Percentiles rank a stretch among this genome's conserved stretches.
These are phyloP conservation scores for Xylaria sp. DNA, from an alignment of 2,329 filamentous ascomycete genomes.

Conservation along the genomic window DNA sequence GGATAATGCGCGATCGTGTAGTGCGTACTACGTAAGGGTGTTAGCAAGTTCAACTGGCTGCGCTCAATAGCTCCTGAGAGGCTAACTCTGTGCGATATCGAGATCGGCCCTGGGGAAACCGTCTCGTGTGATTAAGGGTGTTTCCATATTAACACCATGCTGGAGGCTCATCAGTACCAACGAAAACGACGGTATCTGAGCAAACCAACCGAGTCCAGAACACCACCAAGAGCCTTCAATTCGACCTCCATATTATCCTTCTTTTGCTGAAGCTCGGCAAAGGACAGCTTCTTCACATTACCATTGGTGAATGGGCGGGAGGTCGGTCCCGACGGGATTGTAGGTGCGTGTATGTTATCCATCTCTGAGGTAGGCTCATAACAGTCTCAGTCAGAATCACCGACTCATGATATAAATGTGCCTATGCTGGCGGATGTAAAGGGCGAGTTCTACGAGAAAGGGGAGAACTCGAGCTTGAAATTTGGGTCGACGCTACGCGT, in stretches of 20 bases:
- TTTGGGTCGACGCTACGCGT: slow-evolving; percentile 12
- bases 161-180: slow-evolving; percentile 46
- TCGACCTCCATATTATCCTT: slow-evolving; percentile 88
- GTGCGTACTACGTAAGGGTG: slow-evolving; percentile 71
- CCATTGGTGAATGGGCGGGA: slow-evolving; percentile 67
- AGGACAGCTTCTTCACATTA: slow-evolving; percentile 66
- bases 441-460: not conserved
- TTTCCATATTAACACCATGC: slow-evolving; percentile 95
- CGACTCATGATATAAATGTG: not conserved
- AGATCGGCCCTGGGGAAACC: slow-evolving; percentile 93
- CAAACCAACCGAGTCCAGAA: slow-evolving; percentile 80
- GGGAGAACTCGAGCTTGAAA: too few species aligned
- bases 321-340: slow-evolving; percentile 75
- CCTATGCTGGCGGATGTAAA: not conserved
- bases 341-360: slow-evolving; percentile 64
- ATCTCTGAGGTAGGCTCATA: slow-evolving; percentile 51
- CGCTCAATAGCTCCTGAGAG: not conserved
- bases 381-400: slow-evolving; percentile 11
- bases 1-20: slow-evolving; percentile 88
- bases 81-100: slow-evolving; percentile 88
- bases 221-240: slow-evolving; percentile 79
- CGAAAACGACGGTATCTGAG: slow-evolving; percentile 7
- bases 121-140: slow-evolving; percentile 82
- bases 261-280: slow-evolving; percentile 80
- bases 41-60: slow-evolving; percentile 16